phyloP scores from a whole-genome alignment of 768 basidiomycete species.

The Calocybe indica region DNA sequence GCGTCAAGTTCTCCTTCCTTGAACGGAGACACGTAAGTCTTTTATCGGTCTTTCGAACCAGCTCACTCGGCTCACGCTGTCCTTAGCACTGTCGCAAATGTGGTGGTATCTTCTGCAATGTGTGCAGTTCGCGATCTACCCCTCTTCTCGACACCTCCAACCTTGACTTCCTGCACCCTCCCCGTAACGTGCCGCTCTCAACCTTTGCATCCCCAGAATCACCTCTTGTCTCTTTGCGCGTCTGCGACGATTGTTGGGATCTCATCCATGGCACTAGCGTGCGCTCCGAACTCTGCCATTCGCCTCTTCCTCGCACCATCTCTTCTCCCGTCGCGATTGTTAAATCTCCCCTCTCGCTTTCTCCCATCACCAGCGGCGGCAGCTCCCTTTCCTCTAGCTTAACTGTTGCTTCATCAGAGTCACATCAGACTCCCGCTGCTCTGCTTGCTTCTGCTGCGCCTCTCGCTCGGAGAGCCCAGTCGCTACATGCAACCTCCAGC shows the following conservation, averaged over 20 bases:
- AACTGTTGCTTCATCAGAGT: background rate
- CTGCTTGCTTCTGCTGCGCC: conserved; percentile 17
- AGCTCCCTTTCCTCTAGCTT: conserved; percentile 26
- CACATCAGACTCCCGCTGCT: conserved; percentile 14
- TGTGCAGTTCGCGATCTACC: conserved; percentile 55
- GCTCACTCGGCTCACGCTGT: conserved; percentile 13
- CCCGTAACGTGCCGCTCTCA: conserved; percentile 56
- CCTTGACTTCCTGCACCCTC: conserved; percentile 67
- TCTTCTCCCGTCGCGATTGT: conserved; percentile 35
- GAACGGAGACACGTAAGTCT: conserved; percentile 70
- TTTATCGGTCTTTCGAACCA: conserved; percentile 1
- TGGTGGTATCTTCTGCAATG: conserved; percentile 68
- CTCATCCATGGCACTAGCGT: conserved; percentile 61
- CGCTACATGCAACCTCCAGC: conserved; percentile 26
- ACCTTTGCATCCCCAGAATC: conserved; percentile 53
- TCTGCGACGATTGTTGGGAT: conserved; percentile 75
- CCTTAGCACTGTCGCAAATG: conserved; percentile 78
- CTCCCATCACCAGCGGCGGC: conserved; percentile 24
- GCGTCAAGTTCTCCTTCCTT: conserved; percentile 55
- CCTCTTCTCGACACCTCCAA: conserved; percentile 68
- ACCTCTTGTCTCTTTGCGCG: conserved; percentile 51
- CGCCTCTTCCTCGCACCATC: conserved; percentile 26
- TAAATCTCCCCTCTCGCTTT: conserved; percentile 26
- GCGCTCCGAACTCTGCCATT: conserved; percentile 29
- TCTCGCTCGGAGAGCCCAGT: conserved; percentile 21